Base-by-base conservation (phyloP, 768 basidiomycete species). In the Gloeopeniophorella convolvens region DNA sequence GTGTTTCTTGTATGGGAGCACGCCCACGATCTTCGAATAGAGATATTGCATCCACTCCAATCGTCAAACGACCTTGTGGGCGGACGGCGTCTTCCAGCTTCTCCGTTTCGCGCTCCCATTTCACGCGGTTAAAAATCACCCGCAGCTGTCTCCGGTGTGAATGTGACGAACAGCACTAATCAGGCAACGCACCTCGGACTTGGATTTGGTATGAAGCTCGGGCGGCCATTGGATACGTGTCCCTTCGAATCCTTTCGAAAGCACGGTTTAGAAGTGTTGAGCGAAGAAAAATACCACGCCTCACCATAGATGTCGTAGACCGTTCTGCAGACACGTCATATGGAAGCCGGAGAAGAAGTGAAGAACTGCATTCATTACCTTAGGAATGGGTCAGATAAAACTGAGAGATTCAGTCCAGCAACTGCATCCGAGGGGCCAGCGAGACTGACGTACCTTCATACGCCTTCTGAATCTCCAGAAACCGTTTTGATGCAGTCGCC, bases 401-500 rank as follows among this genome's bases (percentile, higher is more conserved):
- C 54, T 55, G n/a, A 34, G 43, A 45, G 28, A 15, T 8, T 31
- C 43, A 26, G 21, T 36, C 49, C 42, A 55, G 24, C 28, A 21
- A 28, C 42, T 33, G 30, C 43, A 26, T 36, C 18, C 35, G 13
- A 18, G 20, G 34, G 6, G 18, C 27, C 15, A 23, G 16, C 23
- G 9, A 6, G 4, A 50, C 13, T 13, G 21, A 43, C 71, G 45
- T 59, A 83, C 85, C 78, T 76, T 91, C 81, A 63, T 91, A 91
- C 11, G 90, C 89, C 56, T 83, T 83, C 56, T 90, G 87, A 18
- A 93, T 75, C 63, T 83, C 79, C 15, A 84, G 72, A 55, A 92
- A 91, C 42, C 76, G 77, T 27, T 74, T 71, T 21, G 80, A 76
- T 0, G 90, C 88, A 1, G 77, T 72, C 42, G 68, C 72, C 60